phyloP scores from a whole-genome alignment of 2,329 filamentous ascomycete species.

The Pseudomassariella vexata region DNA sequence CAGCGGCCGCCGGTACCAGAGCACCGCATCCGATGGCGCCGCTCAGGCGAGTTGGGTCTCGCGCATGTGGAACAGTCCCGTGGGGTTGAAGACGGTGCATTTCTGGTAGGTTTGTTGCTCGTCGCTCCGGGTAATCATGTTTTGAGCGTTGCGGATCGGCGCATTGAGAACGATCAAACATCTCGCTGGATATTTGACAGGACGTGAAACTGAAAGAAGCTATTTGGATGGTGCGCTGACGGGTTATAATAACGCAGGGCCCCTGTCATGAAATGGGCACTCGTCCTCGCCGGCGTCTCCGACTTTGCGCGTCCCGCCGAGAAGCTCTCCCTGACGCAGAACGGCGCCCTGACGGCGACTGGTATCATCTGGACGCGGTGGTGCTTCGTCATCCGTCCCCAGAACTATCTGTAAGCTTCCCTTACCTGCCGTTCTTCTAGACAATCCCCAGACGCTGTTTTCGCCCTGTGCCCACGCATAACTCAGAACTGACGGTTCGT shows the following conservation, averaged over 20 bases:
- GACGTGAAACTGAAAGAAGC: no score
- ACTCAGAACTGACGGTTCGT: not conserved
- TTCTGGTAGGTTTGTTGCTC: conserved; percentile 68
- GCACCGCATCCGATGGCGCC: conserved; percentile 49
- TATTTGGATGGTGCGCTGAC: no score
- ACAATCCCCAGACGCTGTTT: not conserved
- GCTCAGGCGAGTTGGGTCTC: conserved; percentile 55
- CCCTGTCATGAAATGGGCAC: conserved; percentile 94
- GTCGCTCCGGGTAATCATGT: not conserved
- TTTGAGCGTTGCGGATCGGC: not conserved
- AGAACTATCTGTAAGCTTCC: conserved; percentile 74
- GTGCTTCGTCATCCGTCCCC: conserved; percentile 95
- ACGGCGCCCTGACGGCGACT: conserved; percentile 81
- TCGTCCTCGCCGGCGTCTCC: conserved; percentile 86
- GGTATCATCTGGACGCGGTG: conserved; percentile 97
- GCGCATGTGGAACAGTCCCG: conserved; percentile 76
- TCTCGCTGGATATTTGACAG: no score
- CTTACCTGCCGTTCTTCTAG: not conserved
- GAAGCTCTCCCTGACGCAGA: conserved; percentile 90
- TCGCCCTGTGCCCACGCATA: not conserved
- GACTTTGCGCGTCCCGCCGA: conserved; percentile 89
- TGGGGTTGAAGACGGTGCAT: conserved; percentile 89
- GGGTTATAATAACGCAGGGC: no score
- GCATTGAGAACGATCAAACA: no score
- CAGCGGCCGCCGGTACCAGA: conserved; percentile 62